A percentile compares a stretch with the other conserved stretches of the same genome.
Evolutionary conservation across 352 stramenopile species (phyloP).

Genomic region (Pseudoperonospora humuli): DNA sequence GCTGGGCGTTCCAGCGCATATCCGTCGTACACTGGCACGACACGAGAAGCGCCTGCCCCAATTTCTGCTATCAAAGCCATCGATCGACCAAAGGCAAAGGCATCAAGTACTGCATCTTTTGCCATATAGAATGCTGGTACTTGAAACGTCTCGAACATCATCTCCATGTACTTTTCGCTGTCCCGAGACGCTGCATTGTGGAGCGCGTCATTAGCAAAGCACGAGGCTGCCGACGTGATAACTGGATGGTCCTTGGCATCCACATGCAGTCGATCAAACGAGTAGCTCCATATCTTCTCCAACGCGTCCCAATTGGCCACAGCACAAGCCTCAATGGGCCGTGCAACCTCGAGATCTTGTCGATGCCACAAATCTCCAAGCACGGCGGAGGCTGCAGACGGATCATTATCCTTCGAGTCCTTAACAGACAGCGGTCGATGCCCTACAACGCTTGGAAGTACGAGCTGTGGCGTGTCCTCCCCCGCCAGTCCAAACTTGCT

Average conservation of each 20-base stretch:
- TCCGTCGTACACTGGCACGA: slow-evolving; percentile 88
- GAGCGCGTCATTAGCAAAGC: slow-evolving; percentile 65
- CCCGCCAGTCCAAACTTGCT: slow-evolving; percentile 93
- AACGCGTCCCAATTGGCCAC: slow-evolving; percentile 82
- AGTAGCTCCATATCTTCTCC: slow-evolving; percentile 75
- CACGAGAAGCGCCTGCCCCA: slow-evolving; percentile 74
- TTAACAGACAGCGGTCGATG: slow-evolving; percentile 15
- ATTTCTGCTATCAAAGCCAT: slow-evolving; percentile 86
- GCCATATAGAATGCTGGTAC: slow-evolving; percentile 87
- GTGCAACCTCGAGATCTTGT: slow-evolving; percentile 50
- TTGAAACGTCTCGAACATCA: slow-evolving; percentile 91
- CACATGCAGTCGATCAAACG: slow-evolving; percentile 65
- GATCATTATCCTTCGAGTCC: slow-evolving; percentile 7
- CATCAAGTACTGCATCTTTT: slow-evolving; percentile 84
- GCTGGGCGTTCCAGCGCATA: slow-evolving; percentile 76
- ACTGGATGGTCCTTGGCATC: slow-evolving; percentile 65
- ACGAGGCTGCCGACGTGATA: slow-evolving; percentile 65
- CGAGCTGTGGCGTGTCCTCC: slow-evolving; percentile 90
- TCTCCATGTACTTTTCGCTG: slow-evolving; percentile 75
- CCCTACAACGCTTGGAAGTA: slow-evolving; percentile 71
- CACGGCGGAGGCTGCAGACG: slow-evolving; percentile 7
- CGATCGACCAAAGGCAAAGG: slow-evolving; percentile 86
- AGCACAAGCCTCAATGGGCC: slow-evolving; percentile 45
- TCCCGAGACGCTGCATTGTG: slow-evolving; percentile 48
- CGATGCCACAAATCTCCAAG: slow-evolving; percentile 52